Evolutionary conservation across 139 green algal species (phyloP), one percentile per base, ranked within the genome.

Genomic region (Chlorella vulgaris): DNA sequence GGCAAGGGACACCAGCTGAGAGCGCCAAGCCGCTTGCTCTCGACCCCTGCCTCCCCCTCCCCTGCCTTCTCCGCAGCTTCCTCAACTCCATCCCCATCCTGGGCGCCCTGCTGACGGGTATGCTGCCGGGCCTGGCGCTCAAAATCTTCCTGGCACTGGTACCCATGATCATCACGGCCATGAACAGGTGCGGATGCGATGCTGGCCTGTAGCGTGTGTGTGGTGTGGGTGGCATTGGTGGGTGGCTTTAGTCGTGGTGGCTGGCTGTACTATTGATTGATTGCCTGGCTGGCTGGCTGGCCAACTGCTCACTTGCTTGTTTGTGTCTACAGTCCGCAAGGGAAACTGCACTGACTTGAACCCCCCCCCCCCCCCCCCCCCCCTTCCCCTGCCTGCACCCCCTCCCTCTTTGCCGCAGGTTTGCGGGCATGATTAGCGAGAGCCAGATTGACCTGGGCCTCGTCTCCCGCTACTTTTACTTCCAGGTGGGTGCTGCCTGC

Each of bases 81-180:
- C 2, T 86, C 22, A 61, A 78, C 33, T 24, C 13, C 31, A 87
- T 86, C 69, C 53, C 78, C 53, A 77, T 93, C 35, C 15, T 89
- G 1, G 71, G 74, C 78, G 70, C 75, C 73, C 50, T 92, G 35
- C 76, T 93, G 58, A 81, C 82, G 22, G 80, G 79, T 43, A 70
- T 93, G 5, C 85, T 93, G 51, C 90, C 84, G 71, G 77, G 76
- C 38, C 86, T 93, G 36, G 90, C 88, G 36, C 85, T 94, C 74
- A 93, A 91, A 28, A 80, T 80, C 38, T 80, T 80, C 74, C 74
- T 80, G 26, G n/a, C n/a, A 15, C 40, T 80, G 13, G 74, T 80
- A 13, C 74, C 74, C 38, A 69, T 80, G 10, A 39, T 80, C 74
- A 47, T 80, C 50, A 55, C 55, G 6, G 53, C 69, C 2, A 80